Evolutionary conservation across 306 rosid species (phyloP).

Genomic region (apple (Malus domestica)): ASM211411v1 NC_041791.1:36138001-36138500

Average conservation of each 20-base stretch:
- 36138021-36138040: background rate
- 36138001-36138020: background rate
- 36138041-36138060: background rate
- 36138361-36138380: conserved; percentile 54
- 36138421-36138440: conserved; percentile 60
- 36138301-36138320: conserved; percentile 58
- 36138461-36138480: conserved; percentile 56
- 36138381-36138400: conserved; percentile 45
- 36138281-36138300: conserved; percentile 51
- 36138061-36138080: background rate
- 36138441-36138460: conserved; percentile 56
- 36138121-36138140: background rate
- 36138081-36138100: background rate
- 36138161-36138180: background rate
- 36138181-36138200: too few species aligned
- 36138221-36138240: conserved; percentile 63
- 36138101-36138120: background rate
- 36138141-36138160: background rate
- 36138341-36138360: conserved; percentile 59
- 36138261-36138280: conserved; percentile 48
- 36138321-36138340: conserved; percentile 68
- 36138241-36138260: conserved; percentile 49
- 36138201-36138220: background rate
- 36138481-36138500: conserved; percentile 85
- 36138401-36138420: conserved; percentile 65